Evolutionary conservation across 2,329 filamentous ascomycete species (phyloP), one percentile per base, ranked within the genome.

Genomic region (Fusarium abutilonis): DNA sequence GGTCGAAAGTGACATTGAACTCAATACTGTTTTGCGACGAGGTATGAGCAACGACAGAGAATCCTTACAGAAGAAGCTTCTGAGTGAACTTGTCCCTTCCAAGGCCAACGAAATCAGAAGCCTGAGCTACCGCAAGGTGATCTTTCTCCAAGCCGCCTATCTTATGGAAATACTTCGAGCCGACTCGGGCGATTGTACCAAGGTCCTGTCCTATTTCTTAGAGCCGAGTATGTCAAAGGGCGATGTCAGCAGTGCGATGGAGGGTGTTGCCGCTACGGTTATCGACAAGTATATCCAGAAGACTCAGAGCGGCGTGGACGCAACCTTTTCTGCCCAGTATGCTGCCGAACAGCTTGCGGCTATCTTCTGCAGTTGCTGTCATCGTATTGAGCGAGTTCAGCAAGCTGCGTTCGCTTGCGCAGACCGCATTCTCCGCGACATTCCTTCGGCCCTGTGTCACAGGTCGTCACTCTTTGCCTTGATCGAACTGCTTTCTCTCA

Each of bases 1-100:
- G 72, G 84, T 95, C 9, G 95, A 99, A 75, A 97, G 93, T 73
- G 95, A 98, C 66, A 94, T 99, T 52, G 95, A 99, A 72, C 84
- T 99, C 36, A 98, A 99, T 72, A 96, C 93, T 1, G 90, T 98
- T 15, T 82, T 99, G 46, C 88, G 94, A 57, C 87, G 95, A 59
- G 94, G 93, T 15, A 91, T 92, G 80, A 92, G 87, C 63, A 86
- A 88, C 6, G 90, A 94, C 28, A 87, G 93, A 60, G 88, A 92
- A 51, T 78, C 87, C 2, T 85, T 90, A 61, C 93, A 97, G 73
- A 97, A 96, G 79, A 91, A 88, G 70, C 84, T 87, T 8, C 82
- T 99, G 19, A 82, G 83, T 4, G 84, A 86, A 60, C 83, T 95
- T 41, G 81, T 99, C 26, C 92, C 94, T 1, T 82, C 85, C 6